Evolutionary conservation across 352 stramenopile genomes (phyloP), one percentile per base, ranked within the genome.

Genomic region (Pythium folliculosum): DNA sequence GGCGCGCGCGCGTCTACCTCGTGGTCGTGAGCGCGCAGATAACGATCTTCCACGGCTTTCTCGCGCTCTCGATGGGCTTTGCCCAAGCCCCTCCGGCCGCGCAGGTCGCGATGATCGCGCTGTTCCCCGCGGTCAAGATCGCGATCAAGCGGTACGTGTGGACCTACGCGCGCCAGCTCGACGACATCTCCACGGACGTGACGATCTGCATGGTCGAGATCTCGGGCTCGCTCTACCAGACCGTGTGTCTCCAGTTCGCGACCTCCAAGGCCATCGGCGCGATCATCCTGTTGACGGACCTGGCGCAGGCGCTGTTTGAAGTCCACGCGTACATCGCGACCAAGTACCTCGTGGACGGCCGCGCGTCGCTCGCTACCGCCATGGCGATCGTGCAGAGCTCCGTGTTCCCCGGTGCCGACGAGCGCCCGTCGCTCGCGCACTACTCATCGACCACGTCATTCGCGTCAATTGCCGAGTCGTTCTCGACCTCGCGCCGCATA

Each of bases 131-230:
- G 0, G 53, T 82, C 16, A 69, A 75, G 48, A 38, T 73, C 25
- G 12, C 62, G 7, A 13, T 77, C 19, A 79, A 78, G 44, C 67
- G 67, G 5, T 48, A 66, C 13, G 53, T 69, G 10, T 82, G 77
- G 75, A 54, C 52, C n/a, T 60, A 76, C 13, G 72, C 75, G 40
- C 61, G 70, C 16, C 67, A 73, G 23, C 65, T 84, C 12, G 71
- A 61, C 22, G 77, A 82, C 63, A 50, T 84, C 19, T 78, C 62
- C 35, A 76, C 77, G 14, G 75, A 82, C 37, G 72, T 84, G n/a
- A 79, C 72, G n/a, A 67, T 84, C 6, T 81, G 71, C 63, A 61
- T 82, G 12, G 65, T 80, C 12, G 75, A 82, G 59, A 73, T 82
- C 23, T 72, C 72, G 19, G 67, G 55, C 10, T 60, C 66, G 14